These are phyloP conservation scores for Podospora didyma DNA, from an alignment of 495 filamentous ascomycete species.

Conservation along the genomic window DNA sequence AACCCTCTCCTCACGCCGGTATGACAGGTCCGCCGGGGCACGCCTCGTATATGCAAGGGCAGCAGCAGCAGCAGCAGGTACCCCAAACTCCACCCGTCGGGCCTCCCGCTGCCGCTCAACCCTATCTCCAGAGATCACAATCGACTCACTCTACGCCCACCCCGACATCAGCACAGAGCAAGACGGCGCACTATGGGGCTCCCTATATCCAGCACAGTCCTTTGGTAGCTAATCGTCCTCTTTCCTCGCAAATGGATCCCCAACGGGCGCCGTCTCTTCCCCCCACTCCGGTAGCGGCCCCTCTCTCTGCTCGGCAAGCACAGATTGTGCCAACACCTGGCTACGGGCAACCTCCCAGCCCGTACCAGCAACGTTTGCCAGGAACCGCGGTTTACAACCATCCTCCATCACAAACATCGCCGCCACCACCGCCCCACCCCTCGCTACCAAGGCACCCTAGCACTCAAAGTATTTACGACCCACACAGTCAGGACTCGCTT, in stretches of 20 bases:
- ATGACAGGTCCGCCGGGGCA: slow-evolving; percentile 37
- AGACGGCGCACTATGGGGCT: slow-evolving; percentile 43
- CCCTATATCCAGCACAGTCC: slow-evolving; percentile 53
- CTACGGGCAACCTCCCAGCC: slow-evolving; percentile 42
- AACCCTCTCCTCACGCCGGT: slow-evolving; percentile 33
- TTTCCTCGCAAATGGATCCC: slow-evolving; percentile 37
- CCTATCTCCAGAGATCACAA: slow-evolving; percentile 44
- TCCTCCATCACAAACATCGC: slow-evolving; percentile 25
- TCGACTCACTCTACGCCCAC: slow-evolving; percentile 53
- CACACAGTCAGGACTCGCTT: slow-evolving; percentile 29
- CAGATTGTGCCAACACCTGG: slow-evolving; percentile 24
- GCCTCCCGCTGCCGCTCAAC: slow-evolving; percentile 36
- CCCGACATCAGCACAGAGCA: slow-evolving; percentile 54
- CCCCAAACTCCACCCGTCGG: slow-evolving; percentile 50
- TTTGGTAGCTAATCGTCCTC: slow-evolving; percentile 39
- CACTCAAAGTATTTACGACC: slow-evolving; percentile 39
- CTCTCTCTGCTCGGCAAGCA: slow-evolving; percentile 36
- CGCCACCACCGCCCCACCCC: slow-evolving; percentile 37
- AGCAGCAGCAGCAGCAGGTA: slow-evolving; percentile 40
- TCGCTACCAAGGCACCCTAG: slow-evolving; percentile 46
- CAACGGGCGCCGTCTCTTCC: slow-evolving; percentile 51
- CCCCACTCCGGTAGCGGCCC: slow-evolving; percentile 51
- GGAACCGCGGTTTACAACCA: slow-evolving; percentile 31
- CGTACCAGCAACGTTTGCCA: slow-evolving; percentile 48
- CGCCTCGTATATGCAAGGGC: slow-evolving; percentile 39